These are phyloP conservation scores for Solanum ahanhuiri DNA, from an alignment of 257 asterid species.

Conservation along the genomic window DNA sequence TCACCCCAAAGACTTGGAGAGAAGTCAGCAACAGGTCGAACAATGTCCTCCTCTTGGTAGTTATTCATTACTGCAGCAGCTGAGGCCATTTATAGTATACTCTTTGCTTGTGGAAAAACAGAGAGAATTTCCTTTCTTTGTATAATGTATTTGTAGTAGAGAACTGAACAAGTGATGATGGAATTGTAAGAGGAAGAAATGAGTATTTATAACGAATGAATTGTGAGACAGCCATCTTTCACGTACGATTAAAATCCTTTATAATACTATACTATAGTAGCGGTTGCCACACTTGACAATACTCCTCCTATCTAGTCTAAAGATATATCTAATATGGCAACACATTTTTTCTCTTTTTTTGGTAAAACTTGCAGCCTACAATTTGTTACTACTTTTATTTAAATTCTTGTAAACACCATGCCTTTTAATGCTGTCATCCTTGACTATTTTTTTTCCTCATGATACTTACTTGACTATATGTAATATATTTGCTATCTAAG, in stretches of 20 bases:
- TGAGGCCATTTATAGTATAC: background rate
- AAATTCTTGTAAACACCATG: background rate
- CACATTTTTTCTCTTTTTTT: background rate
- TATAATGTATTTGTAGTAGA: background rate
- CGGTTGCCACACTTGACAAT: background rate
- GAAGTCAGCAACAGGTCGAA: constrained; percentile 19
- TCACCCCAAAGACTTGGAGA: constrained; percentile 28
- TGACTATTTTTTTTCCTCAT: background rate
- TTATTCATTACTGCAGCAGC: background rate
- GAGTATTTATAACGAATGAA: background rate
- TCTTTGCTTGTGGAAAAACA: background rate
- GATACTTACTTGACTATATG: background rate
- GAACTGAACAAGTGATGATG: background rate
- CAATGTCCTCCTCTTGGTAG: background rate
- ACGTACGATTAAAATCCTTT: background rate
- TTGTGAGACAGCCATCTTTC: background rate
- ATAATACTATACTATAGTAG: background rate
- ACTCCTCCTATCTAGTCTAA: background rate
- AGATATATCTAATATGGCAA: background rate
- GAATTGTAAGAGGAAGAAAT: background rate
- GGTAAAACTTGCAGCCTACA: background rate
- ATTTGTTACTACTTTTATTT: no score
- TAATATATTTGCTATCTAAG: no score
- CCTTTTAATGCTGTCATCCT: background rate
- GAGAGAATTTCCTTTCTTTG: background rate